Evolutionary conservation across 768 basidiomycete species (phyloP).

Genomic region (Candolleomyces efflorescens): DNA sequence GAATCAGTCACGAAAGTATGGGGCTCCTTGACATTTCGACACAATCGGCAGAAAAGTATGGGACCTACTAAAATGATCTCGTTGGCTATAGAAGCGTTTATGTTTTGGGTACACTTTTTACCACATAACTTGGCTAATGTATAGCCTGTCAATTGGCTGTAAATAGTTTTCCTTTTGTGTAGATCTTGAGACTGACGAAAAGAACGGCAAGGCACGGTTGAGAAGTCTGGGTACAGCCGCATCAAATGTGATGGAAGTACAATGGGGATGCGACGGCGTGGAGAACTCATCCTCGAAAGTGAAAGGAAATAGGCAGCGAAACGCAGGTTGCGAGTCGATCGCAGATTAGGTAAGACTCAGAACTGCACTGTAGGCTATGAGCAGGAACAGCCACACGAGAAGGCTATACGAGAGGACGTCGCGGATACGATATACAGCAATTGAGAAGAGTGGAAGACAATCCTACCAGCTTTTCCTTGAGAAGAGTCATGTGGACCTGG

Average conservation of each 20-base stretch:
- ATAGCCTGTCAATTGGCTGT: too few species aligned
- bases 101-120: too few species aligned
- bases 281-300: background rate
- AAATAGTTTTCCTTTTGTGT: background rate
- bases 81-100: too few species aligned
- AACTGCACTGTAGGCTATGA: too few species aligned
- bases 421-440: background rate
- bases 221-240: conserved; percentile 6
- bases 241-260: background rate
- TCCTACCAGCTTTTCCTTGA: background rate
- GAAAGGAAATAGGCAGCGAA: background rate
- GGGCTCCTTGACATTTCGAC: too few species aligned
- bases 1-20: too few species aligned
- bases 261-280: background rate
- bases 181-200: background rate
- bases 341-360: conserved; percentile 17
- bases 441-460: background rate
- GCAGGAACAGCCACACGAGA: background rate
- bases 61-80: too few species aligned
- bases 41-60: too few species aligned
- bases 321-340: conserved; percentile 15
- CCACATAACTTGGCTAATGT: too few species aligned
- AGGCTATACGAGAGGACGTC: too few species aligned
- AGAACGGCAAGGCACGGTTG: background rate
- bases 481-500: conserved; percentile 16